Conservation (phyloP, 495 filamentous ascomycete genomes). For the Parachaetomium inaequale region DNA sequence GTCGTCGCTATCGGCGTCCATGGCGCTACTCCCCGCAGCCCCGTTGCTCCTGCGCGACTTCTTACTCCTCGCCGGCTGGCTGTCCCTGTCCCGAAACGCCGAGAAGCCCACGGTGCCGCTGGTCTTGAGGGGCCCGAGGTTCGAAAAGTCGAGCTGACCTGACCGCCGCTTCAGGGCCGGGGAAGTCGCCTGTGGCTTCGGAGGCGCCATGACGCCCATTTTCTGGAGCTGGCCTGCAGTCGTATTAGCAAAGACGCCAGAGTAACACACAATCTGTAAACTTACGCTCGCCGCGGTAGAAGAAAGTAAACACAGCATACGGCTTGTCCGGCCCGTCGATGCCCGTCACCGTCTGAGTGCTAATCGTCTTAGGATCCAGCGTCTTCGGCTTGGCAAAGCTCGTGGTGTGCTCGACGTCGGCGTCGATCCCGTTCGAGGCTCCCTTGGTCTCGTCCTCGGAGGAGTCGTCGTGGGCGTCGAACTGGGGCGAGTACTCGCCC, state of each 20-base stretch:
- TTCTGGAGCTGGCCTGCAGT: constrained; percentile 80
- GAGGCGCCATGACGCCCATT: constrained; percentile 75
- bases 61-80: constrained; percentile 44
- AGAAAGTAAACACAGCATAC: constrained; percentile 95
- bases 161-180: constrained; percentile 66
- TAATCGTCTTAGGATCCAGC: constrained; percentile 93
- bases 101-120: constrained; percentile 85
- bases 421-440: constrained; percentile 43
- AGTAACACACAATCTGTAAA: constrained; percentile 19
- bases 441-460: constrained; percentile 56
- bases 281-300: constrained; percentile 95
- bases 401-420: constrained; percentile 91
- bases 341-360: constrained; percentile 97
- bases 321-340: constrained; percentile 94
- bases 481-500: constrained; percentile 96
- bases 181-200: constrained; percentile 57
- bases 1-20: constrained; percentile 59
- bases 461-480: constrained; percentile 93
- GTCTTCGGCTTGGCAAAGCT: constrained; percentile 98
- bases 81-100: constrained; percentile 72
- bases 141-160: constrained; percentile 74
- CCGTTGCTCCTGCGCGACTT: constrained; percentile 57
- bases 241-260: constrained; percentile 21
- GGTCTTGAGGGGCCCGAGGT: constrained; percentile 76
- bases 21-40: constrained; percentile 32